These are phyloP conservation scores for Fonsecaea erecta DNA, from an alignment of 2,329 filamentous ascomycete species.

Conservation along the genomic window DNA sequence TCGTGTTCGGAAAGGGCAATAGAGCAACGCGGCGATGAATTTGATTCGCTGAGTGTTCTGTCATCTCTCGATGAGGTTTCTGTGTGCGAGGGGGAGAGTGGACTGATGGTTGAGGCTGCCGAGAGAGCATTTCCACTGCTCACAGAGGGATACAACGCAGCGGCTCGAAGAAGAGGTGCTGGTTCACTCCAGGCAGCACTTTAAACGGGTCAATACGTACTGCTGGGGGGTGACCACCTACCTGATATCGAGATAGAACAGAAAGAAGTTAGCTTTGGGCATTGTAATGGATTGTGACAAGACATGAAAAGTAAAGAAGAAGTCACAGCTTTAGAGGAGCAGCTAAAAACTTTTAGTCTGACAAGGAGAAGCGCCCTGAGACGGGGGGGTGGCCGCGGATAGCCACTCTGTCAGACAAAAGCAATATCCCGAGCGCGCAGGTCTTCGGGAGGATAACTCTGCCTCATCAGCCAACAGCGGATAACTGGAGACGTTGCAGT, in stretches of 20 bases:
- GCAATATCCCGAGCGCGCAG: not conserved
- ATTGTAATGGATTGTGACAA: not conserved
- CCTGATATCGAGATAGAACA: not conserved
- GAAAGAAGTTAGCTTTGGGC: not conserved
- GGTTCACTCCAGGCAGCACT: not conserved
- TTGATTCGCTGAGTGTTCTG: slow-evolving; percentile 13
- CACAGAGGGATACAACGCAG: not conserved
- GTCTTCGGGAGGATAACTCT: not conserved
- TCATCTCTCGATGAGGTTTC: slow-evolving; percentile 15
- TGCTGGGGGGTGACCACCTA: not conserved
- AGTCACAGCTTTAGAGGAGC: not conserved
- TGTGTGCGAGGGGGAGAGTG: not conserved
- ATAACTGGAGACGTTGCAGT: not conserved
- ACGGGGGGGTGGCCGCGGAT: not conserved
- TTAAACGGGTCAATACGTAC: not conserved
- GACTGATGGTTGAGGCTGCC: not conserved
- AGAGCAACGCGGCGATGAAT: slow-evolving; percentile 12
- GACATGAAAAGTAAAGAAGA: not conserved
- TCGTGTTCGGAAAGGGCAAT: slow-evolving; percentile 10
- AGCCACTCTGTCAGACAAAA: not conserved
- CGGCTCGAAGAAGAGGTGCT: not conserved
- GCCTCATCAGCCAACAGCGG: not conserved
- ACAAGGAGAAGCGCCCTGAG: not conserved
- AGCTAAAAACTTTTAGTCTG: not conserved
- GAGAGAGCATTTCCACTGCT: not conserved